Evolutionary conservation across 768 basidiomycete genomes (phyloP).

Genomic region (Crassisporium funariophilum): DNA sequence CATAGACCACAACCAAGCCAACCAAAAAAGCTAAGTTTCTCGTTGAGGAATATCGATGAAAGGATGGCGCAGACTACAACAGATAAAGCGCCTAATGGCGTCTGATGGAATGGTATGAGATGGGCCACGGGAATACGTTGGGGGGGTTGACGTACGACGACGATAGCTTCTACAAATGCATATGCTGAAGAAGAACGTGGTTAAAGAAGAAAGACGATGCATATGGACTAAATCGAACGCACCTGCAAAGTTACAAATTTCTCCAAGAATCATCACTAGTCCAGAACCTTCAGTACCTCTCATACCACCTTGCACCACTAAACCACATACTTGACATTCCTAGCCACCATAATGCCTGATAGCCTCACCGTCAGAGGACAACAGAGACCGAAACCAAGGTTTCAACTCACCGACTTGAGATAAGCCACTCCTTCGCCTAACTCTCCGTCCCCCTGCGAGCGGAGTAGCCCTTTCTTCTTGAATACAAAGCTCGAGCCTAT

Average conservation of each 20-base stretch:
- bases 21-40: conserved; percentile 92
- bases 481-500: conserved; percentile 95
- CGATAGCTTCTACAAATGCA: conserved; percentile 89
- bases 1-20: conserved; percentile 94
- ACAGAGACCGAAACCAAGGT: conserved; percentile 4
- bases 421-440: conserved; percentile 91
- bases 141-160: conserved; percentile 65
- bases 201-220: conserved; percentile 21
- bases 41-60: conserved; percentile 91
- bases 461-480: conserved; percentile 93
- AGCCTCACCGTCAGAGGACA: conserved; percentile 12
- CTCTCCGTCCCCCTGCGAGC: conserved; percentile 77
- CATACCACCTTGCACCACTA: not conserved
- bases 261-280: conserved; percentile 89
- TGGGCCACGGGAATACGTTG: not conserved
- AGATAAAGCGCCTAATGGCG: conserved; percentile 93
- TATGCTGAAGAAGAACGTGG: conserved; percentile 53
- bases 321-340: conserved; percentile 79
- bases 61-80: conserved; percentile 95
- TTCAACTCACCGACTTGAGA: conserved; percentile 89
- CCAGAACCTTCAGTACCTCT: conserved; percentile 9
- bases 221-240: conserved; percentile 35
- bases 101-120: conserved; percentile 42
- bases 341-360: conserved; percentile 86
- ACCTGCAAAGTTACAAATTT: conserved; percentile 87